These are phyloP conservation scores for Magnolia officinalis DNA, from an alignment of 164 flowering plant species.

Conservation along the genomic window DNA sequence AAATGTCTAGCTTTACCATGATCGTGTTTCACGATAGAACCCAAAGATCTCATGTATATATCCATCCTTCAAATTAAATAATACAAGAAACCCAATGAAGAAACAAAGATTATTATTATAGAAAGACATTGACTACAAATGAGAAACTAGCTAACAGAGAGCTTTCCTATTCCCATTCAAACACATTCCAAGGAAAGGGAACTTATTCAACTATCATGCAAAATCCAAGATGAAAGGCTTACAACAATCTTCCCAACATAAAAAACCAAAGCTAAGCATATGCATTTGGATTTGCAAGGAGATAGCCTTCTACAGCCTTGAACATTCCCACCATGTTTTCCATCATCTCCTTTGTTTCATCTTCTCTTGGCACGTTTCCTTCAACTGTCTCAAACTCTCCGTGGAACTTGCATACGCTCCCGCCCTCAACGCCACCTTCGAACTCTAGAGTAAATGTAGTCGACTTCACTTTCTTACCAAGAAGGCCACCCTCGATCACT, in stretches of 20 bases:
- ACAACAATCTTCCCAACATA: not conserved
- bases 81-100: too few species aligned
- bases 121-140: too few species aligned
- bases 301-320: conserved; percentile 2
- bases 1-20: too few species aligned
- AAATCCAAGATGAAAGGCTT: too few species aligned
- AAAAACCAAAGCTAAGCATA: not conserved
- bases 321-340: conserved; percentile 3
- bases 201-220: too few species aligned
- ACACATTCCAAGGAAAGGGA: too few species aligned
- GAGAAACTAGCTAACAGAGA: too few species aligned
- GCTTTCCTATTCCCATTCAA: too few species aligned
- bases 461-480: conserved; percentile 7
- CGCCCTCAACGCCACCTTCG: not conserved
- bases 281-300: conserved; percentile 4
- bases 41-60: too few species aligned
- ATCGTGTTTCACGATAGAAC: too few species aligned
- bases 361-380: not conserved
- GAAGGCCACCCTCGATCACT: conserved; percentile 6
- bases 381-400: not conserved
- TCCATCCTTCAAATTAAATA: too few species aligned
- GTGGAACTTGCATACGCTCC: conserved; percentile 1
- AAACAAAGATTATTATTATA: too few species aligned
- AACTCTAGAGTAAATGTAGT: not conserved
- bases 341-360: not conserved